Evolutionary conservation across 2,329 filamentous ascomycete species (phyloP).

Genomic region (Penicillium occitanis): DNA sequence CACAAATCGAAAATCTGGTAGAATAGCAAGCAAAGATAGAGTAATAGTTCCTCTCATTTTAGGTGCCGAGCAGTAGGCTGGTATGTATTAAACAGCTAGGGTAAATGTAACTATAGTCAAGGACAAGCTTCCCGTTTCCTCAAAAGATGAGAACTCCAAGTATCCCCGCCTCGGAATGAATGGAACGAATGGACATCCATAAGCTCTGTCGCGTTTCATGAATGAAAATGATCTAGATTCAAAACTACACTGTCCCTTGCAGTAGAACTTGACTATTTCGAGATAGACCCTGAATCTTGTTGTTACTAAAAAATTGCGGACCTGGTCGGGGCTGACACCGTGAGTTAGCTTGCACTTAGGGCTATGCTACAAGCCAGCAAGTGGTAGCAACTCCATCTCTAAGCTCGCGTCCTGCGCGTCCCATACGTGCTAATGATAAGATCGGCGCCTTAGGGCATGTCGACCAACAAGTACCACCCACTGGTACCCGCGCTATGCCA

Average conservation of each 20-base stretch:
- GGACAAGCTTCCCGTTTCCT: neutral
- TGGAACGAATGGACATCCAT: neutral
- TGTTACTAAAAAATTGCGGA: neutral
- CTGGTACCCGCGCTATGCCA: neutral
- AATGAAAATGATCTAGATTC: neutral
- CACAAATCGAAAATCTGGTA: neutral
- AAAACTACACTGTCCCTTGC: neutral
- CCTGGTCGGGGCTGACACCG: neutral
- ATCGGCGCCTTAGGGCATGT: neutral
- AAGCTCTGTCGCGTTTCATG: neutral
- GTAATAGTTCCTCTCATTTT: neutral
- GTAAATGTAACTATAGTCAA: neutral
- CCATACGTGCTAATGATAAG: neutral
- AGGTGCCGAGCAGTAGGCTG: neutral
- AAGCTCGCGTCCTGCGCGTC: neutral
- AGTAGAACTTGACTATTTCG: neutral
- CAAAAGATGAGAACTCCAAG: neutral
- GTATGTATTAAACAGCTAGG: neutral
- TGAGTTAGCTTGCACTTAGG: neutral
- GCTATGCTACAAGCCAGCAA: neutral
- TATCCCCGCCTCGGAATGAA: neutral
- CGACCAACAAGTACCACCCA: neutral
- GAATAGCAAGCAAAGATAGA: neutral
- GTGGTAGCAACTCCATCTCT: neutral
- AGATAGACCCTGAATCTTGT: neutral